A percentile compares a stretch with the other conserved stretches of the same genome.
Evolutionary conservation across 176 grass and related monocot species (phyloP).

Genomic region (Cymbopogon citratus): DNA sequence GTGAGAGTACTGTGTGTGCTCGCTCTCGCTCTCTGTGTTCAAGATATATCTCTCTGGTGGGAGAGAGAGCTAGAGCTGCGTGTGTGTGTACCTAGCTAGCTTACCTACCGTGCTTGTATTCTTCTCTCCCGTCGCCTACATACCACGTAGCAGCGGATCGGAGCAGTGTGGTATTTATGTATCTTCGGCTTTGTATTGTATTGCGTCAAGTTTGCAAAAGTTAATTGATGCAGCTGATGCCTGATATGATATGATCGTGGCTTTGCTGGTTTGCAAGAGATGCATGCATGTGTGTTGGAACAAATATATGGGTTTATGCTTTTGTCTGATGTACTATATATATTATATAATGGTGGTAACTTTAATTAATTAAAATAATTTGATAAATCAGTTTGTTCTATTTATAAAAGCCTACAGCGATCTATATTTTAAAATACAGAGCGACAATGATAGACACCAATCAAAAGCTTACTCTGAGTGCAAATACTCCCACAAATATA

Average conservation of each 20-base stretch:
- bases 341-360: too few species aligned
- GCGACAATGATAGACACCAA: too few species aligned
- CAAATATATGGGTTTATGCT: not conserved
- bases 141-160: not conserved
- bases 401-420: too few species aligned
- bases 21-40: not conserved
- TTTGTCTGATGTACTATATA: too few species aligned
- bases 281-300: not conserved
- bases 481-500: too few species aligned
- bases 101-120: not conserved
- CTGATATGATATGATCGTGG: not conserved
- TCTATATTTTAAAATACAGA: too few species aligned
- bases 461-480: too few species aligned
- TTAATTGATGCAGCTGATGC: constrained; percentile 13
- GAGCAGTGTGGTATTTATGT: not conserved
- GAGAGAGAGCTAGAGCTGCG: too few species aligned
- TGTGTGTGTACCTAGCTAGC: not conserved
- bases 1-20: not conserved
- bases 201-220: not conserved
- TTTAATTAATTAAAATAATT: too few species aligned
- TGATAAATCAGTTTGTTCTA: too few species aligned
- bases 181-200: constrained; percentile 25
- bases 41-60: too few species aligned
- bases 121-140: too few species aligned
- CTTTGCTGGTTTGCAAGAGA: constrained; percentile 6